Percentiles rank a stretch among this genome's conserved stretches.
phyloP scores from a whole-genome alignment of 2,329 filamentous ascomycete genomes.

The Fusarium virguliforme region DNA sequence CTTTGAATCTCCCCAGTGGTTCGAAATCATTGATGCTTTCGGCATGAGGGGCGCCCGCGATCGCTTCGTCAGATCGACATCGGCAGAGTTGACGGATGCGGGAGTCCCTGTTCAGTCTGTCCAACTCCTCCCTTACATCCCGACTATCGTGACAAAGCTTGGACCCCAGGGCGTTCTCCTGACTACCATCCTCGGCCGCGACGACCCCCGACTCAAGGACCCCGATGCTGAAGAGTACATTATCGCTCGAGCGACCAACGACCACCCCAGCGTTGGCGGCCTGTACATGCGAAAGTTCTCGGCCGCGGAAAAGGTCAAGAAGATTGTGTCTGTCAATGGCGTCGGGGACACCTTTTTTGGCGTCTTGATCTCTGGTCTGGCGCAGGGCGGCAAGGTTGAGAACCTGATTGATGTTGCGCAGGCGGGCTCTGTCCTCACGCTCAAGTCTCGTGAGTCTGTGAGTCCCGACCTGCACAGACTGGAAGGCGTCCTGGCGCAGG shows the following conservation, averaged over 20 bases:
- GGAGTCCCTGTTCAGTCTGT: slow-evolving; percentile 88
- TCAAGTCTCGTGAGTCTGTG: slow-evolving; percentile 83
- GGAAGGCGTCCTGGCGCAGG: slow-evolving; percentile 57
- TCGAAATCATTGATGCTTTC: slow-evolving; percentile 82
- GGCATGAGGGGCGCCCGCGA: slow-evolving; percentile 83
- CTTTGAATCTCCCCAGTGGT: slow-evolving; percentile 83
- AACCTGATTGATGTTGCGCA: slow-evolving; percentile 86
- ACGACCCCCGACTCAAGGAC: slow-evolving; percentile 77
- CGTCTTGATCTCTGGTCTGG: slow-evolving; percentile 84
- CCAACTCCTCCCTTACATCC: slow-evolving; percentile 90
- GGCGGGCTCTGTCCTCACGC: slow-evolving; percentile 82
- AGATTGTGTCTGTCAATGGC: slow-evolving; percentile 92
- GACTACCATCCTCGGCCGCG: slow-evolving; percentile 77
- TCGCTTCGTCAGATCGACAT: slow-evolving; percentile 79
- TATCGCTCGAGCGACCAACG: slow-evolving; percentile 73
- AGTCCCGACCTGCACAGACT: slow-evolving; percentile 69
- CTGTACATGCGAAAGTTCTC: slow-evolving; percentile 86
- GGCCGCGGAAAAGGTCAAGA: slow-evolving; percentile 74
- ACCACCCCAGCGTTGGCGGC: slow-evolving; percentile 74
- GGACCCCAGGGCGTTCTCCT: slow-evolving; percentile 83
- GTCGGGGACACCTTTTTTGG: slow-evolving; percentile 95
- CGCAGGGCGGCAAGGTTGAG: slow-evolving; percentile 69
- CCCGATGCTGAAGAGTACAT: slow-evolving; percentile 78
- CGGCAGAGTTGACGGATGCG: slow-evolving; percentile 77
- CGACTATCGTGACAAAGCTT: slow-evolving; percentile 87